phyloP scores from a whole-genome alignment of 2,329 filamentous ascomycete species.

The Polychaeton citri region DNA sequence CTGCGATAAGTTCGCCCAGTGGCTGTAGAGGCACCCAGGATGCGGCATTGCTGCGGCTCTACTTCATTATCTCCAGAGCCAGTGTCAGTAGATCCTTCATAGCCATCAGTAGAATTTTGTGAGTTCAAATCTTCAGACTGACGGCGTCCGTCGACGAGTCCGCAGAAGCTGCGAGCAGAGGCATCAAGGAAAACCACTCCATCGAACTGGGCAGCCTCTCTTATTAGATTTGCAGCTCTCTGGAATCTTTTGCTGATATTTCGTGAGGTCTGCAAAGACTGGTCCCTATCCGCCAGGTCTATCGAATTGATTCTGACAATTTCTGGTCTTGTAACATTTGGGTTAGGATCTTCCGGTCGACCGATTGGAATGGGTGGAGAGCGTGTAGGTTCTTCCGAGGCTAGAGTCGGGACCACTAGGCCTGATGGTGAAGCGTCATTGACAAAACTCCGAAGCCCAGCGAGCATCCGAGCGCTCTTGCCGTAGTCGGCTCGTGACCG shows the following conservation, averaged over 20 bases:
- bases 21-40: background rate
- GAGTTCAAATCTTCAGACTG: background rate
- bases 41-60: background rate
- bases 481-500: slow-evolving; percentile 39
- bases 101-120: background rate
- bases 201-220: slow-evolving; percentile 31
- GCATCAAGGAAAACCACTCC: slow-evolving; percentile 31
- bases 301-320: slow-evolving; percentile 3
- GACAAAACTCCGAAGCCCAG: slow-evolving; percentile 37
- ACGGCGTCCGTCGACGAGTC: slow-evolving; percentile 1
- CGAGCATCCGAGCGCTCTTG: slow-evolving; percentile 40
- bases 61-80: background rate
- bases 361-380: background rate
- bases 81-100: background rate
- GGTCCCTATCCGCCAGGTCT: slow-evolving; percentile 8
- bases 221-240: slow-evolving; percentile 31
- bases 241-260: slow-evolving; percentile 25
- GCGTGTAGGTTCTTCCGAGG: background rate
- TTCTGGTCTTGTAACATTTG: background rate
- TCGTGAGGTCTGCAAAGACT: slow-evolving; percentile 15
- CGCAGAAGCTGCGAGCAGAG: slow-evolving; percentile 6
- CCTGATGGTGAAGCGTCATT: slow-evolving; percentile 13
- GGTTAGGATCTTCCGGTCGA: too few species aligned
- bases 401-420: background rate
- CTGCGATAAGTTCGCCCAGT: background rate